Conservation (phyloP, 2,329 filamentous ascomycete species). For the Arachnomyces sp. region DNA sequence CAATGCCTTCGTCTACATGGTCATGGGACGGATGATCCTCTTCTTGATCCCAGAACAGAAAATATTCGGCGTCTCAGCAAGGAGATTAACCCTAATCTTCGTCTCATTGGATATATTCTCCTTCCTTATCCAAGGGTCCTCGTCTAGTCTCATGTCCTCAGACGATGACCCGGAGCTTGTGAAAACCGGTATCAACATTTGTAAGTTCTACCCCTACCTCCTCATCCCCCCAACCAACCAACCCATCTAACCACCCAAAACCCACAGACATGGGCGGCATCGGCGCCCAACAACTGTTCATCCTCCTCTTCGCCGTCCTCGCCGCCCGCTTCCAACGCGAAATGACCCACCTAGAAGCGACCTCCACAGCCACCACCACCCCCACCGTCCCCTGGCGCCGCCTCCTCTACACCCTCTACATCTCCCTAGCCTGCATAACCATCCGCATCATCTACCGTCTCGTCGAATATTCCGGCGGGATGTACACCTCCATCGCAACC, state of each 20-base stretch:
- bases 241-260: background rate
- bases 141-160: constrained; percentile 15
- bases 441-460: constrained; percentile 50
- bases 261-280: constrained; percentile 24
- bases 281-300: constrained; percentile 47
- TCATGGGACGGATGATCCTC: constrained; percentile 39
- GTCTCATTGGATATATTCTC: constrained; percentile 35
- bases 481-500: constrained; percentile 32
- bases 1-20: constrained; percentile 43
- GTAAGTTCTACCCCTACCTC: constrained; percentile 6
- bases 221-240: background rate
- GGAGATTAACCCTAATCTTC: constrained; percentile 31
- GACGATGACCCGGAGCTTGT: constrained; percentile 9
- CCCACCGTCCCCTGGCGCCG: constrained; percentile 22
- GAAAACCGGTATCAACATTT: constrained; percentile 19
- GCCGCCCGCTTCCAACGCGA: constrained; percentile 41
- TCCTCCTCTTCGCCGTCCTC: constrained; percentile 42
- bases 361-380: constrained; percentile 19
- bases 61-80: constrained; percentile 32
- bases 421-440: constrained; percentile 42
- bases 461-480: constrained; percentile 51
- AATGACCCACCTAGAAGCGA: constrained; percentile 26
- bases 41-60: constrained; percentile 33
- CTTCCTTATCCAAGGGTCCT: constrained; percentile 11
- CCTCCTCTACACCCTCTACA: constrained; percentile 45